A percentile compares a stretch with the other conserved stretches of the same genome.
Evolutionary conservation across 202 grass and related monocot genomes (phyloP).

Genomic region (Bolboschoenoplectus hybrid): DNA sequence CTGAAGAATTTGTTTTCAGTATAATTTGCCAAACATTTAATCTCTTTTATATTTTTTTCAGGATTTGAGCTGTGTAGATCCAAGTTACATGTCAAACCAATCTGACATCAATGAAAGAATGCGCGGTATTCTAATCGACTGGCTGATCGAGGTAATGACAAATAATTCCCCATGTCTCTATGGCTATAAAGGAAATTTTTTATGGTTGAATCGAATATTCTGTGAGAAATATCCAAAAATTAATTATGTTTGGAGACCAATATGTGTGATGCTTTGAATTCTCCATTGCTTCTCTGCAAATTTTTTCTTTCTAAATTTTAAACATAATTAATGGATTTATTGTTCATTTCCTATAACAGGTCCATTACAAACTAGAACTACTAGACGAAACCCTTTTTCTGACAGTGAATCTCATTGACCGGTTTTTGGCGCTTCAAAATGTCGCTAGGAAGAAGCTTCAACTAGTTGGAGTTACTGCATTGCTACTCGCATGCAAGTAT

Average conservation of each 20-base stretch:
- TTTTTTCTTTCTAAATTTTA: not conserved
- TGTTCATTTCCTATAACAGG: constrained; percentile 46
- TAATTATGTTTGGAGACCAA: too few species aligned
- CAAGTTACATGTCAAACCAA: constrained; percentile 75
- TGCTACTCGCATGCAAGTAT: constrained; percentile 93
- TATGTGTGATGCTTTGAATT: not conserved
- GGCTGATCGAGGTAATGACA: constrained; percentile 76
- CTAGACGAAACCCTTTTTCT: constrained; percentile 75
- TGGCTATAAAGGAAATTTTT: not conserved
- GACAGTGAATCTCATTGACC: constrained; percentile 78
- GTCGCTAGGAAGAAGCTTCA: constrained; percentile 86
- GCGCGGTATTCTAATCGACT: constrained; percentile 88
- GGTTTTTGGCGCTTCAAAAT: constrained; percentile 62
- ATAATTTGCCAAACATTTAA: constrained; percentile 4
- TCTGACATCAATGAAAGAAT: constrained; percentile 90
- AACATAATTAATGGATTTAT: constrained; percentile 13
- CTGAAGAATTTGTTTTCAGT: not conserved
- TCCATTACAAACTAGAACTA: constrained; percentile 83
- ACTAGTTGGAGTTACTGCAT: constrained; percentile 81
- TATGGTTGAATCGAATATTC: not conserved
- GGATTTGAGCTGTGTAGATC: constrained; percentile 70
- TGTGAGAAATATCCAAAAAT: not conserved
- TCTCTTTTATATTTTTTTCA: constrained; percentile 26
- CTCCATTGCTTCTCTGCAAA: not conserved
- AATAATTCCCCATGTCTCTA: not conserved